These are phyloP conservation scores for Pseudonitzschia multistriata DNA, from an alignment of 108 stramenopile species.

Conservation along the genomic window DNA sequence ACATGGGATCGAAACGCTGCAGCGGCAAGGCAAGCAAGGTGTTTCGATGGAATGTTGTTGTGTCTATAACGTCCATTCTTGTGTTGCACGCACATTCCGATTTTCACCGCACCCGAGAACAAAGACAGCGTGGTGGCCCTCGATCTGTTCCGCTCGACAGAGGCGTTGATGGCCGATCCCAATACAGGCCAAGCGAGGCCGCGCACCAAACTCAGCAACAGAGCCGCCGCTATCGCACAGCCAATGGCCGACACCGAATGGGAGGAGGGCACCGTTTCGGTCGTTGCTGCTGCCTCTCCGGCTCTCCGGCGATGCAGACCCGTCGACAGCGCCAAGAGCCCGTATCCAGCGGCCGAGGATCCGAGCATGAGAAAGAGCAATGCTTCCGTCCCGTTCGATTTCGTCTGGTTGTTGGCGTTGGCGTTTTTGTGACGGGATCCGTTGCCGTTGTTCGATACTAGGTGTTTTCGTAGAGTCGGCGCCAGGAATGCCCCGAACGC, in stretches of 20 bases:
- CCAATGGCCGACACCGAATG: background rate
- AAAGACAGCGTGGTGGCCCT: background rate
- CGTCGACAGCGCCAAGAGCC: slow-evolving; percentile 5
- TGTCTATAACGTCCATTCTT: background rate
- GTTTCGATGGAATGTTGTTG: too few relatives aligned
- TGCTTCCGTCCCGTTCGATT: background rate
- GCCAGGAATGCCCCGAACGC: background rate
- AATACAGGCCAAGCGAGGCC: slow-evolving; percentile 9
- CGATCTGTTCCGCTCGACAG: background rate
- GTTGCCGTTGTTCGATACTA: background rate
- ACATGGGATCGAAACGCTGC: too few relatives aligned
- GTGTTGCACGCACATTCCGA: background rate
- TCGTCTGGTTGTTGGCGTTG: background rate
- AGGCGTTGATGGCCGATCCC: slow-evolving; percentile 5
- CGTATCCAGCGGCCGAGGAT: background rate
- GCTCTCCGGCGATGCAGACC: background rate
- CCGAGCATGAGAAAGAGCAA: background rate
- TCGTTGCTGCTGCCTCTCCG: background rate
- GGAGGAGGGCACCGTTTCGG: background rate
- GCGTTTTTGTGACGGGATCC: background rate
- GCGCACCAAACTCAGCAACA: background rate
- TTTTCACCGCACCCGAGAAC: slow-evolving; percentile 1
- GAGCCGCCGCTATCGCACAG: background rate
- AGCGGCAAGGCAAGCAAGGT: too few relatives aligned
- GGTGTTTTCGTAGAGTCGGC: background rate